Evolutionary conservation across 768 basidiomycete species (phyloP).

Genomic region (Boletus rufocinnamomeus): DNA sequence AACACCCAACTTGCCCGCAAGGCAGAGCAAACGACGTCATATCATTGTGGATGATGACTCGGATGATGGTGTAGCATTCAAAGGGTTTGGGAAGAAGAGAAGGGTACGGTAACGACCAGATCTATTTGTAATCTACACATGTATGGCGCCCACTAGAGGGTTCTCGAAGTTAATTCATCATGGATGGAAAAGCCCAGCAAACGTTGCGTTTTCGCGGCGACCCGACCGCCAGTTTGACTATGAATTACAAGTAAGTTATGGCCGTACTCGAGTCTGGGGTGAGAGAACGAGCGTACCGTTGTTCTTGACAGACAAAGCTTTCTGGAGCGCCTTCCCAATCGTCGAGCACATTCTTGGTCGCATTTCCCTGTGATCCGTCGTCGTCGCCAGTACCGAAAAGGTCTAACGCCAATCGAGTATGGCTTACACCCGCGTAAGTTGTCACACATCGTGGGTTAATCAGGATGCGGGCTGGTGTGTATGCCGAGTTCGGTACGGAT

Average conservation of each 20-base stretch:
- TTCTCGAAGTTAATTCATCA: constrained; percentile 53
- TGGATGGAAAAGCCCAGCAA: constrained; percentile 82
- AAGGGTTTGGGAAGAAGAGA: constrained; percentile 51
- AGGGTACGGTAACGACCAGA: constrained; percentile 9
- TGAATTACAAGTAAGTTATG: constrained; percentile 1
- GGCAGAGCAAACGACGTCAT: constrained; percentile 31
- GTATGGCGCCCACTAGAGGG: not conserved
- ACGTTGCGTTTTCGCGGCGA: constrained; percentile 86
- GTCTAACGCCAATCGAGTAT: constrained; percentile 93
- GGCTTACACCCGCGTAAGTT: constrained; percentile 96
- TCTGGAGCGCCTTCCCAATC: constrained; percentile 98
- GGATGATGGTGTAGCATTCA: constrained; percentile 71
- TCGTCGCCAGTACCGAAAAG: constrained; percentile 81
- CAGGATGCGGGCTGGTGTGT: constrained; percentile 86
- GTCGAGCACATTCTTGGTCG: constrained; percentile 77
- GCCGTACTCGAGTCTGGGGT: not conserved
- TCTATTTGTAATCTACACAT: constrained; percentile 8
- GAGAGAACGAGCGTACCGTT: constrained; percentile 50
- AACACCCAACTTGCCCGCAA: constrained; percentile 10
- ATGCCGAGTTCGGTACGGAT: constrained; percentile 84
- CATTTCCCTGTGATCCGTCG: constrained; percentile 50
- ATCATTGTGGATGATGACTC: constrained; percentile 64
- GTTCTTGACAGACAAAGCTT: constrained; percentile 98
- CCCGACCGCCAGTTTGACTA: constrained; percentile 85
- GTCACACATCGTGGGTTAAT: constrained; percentile 97